A percentile compares a stretch with the other conserved stretches of the same genome.
These are phyloP conservation scores for Asterophora lycoperdoides DNA, from an alignment of 768 basidiomycete species.

Conservation along the genomic window DNA sequence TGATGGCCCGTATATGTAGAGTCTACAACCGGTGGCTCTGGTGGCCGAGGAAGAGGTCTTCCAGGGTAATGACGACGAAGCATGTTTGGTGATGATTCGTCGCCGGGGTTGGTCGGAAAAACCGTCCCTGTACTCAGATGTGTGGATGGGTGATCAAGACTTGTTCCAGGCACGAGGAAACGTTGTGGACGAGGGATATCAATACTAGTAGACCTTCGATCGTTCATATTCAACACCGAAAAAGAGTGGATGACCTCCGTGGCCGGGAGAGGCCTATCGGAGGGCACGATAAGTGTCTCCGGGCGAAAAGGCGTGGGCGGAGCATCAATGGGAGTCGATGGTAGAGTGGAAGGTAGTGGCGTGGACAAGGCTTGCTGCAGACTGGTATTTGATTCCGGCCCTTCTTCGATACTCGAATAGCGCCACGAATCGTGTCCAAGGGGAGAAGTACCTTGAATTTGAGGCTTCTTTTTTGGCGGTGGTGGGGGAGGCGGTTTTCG, in stretches of 20 bases:
- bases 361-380: constrained; percentile 33
- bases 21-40: constrained; percentile 23
- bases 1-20: constrained; percentile 31
- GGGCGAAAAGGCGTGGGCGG: constrained; percentile 1
- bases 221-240: not conserved
- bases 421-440: constrained; percentile 23
- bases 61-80: constrained; percentile 47
- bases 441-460: constrained; percentile 23
- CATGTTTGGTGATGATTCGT: constrained; percentile 23
- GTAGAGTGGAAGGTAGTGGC: constrained; percentile 38
- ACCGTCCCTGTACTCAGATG: not conserved
- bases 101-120: constrained; percentile 4
- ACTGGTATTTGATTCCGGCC: constrained; percentile 17
- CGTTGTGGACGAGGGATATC: not conserved
- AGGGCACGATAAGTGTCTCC: not conserved
- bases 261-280: not conserved
- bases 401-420: constrained; percentile 6
- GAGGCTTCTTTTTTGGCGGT: constrained; percentile 19
- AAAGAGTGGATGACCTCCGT: not conserved
- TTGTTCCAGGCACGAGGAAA: not conserved
- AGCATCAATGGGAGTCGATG: constrained; percentile 31
- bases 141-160: not conserved
- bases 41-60: constrained; percentile 51
- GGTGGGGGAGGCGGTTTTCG: constrained; percentile 24
- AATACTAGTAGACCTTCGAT: not conserved